Evolutionary conservation across 306 rosid species (phyloP), one percentile per base, ranked within the genome.

Genomic region (Sechiopsis laciniata): DNA sequence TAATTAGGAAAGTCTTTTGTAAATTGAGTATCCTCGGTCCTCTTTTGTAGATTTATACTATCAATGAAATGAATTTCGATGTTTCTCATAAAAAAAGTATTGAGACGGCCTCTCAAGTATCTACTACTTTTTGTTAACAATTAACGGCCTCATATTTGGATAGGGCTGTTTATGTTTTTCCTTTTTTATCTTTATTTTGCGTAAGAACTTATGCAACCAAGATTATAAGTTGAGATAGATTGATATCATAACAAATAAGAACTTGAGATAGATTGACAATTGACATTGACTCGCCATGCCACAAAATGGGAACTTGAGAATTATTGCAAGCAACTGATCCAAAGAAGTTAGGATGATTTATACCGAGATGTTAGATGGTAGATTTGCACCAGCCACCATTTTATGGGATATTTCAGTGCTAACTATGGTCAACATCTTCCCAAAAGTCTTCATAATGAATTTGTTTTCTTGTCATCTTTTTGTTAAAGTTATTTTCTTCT

Each of bases 91-190:
- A 42, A 42, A 42, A 42, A 37, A 37, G 45, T 8, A 9, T 42
- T 42, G 11, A 9, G 48, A 42, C 8, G 11, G 26, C 70, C 52
- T 37, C 70, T 37, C 10, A n/a, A n/a, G 26, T 37, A 40, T 40
- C 26, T 10, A 51, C 52, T 64, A 64, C 16, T 64, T 40, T 64
- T 64, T 64, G 53, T 4, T 51, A 64, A 40, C 26, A 64, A 64
- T 64, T n/a, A 2, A 45, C 4, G 29, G 32, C 55, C 48, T 42
- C 32, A 17, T n/a, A n/a, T 64, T n/a, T 64, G 26, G 52, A n/a
- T 65, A 42, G 4, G 52, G 53, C 29, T 65, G 10, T 65, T 65
- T 11, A 17, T 45, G 42, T 65, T 42, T 1, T 42, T 37, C 8
- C 8, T 7, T 65, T 45, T 22, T 22, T 13, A 35, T 5, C 17